A percentile compares a stretch with the other conserved stretches of the same genome.
These are phyloP conservation scores for Fusarium veterinarium DNA, from an alignment of 2,329 filamentous ascomycete species.

Conservation along the genomic window DNA sequence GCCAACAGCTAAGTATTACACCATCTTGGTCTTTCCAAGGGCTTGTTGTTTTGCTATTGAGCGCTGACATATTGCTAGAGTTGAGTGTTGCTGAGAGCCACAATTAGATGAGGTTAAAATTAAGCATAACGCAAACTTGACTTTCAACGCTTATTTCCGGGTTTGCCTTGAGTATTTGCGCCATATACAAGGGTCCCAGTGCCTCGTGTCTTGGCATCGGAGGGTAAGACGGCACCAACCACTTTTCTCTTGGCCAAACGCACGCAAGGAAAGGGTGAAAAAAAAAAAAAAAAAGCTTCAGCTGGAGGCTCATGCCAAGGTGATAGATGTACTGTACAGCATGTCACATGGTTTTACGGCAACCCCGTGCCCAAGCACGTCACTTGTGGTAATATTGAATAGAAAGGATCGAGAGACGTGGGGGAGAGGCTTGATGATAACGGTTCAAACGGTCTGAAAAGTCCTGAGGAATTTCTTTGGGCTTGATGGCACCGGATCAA, in stretches of 20 bases:
- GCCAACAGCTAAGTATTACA: not conserved
- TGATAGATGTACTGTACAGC: not conserved
- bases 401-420: not conserved
- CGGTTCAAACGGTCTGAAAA: not conserved
- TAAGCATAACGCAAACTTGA: conserved; percentile 31
- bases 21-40: not conserved
- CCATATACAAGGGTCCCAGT: conserved; percentile 28
- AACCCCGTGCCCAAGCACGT: conserved; percentile 11
- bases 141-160: conserved; percentile 20
- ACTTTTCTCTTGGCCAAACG: conserved; percentile 7
- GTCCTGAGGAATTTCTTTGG: not conserved
- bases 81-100: not conserved
- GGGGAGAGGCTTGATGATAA: not conserved
- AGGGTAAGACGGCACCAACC: conserved; percentile 22
- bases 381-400: not conserved
- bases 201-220: conserved; percentile 15
- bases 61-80: not conserved
- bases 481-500: no score
- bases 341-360: conserved; percentile 15
- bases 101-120: not conserved
- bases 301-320: conserved; percentile 4
- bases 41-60: not conserved
- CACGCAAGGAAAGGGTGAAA: not conserved
- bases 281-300: not conserved
- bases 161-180: conserved; percentile 11